Evolutionary conservation across 1,284 basidiomycete genomes (phyloP), one percentile per base, ranked within the genome.

Genomic region (Amylostereum chailletii): DNA sequence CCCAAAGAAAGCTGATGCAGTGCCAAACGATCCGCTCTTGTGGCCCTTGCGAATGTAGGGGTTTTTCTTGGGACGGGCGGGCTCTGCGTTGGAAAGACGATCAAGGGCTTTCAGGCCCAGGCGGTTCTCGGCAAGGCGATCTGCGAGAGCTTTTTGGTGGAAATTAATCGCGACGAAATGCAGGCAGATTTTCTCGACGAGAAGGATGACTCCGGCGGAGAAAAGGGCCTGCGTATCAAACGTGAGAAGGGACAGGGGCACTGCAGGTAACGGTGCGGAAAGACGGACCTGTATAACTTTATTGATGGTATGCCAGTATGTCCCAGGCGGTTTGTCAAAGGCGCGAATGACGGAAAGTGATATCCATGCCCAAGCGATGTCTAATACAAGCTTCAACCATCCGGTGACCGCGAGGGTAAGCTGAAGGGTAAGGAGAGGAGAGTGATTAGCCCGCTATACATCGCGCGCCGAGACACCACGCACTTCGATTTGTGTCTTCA

Each of bases 101-200:
- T 88, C 85, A 19, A 88, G 71, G 1, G 81, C 83, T 57, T 75
- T 79, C 32, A 88, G 68, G 10, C 80, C 86, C 34, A 83, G 65
- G 31, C 74, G 74, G 57, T 88, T 88, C 61, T 87, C 85, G 3
- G 71, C 69, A 26, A 88, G 65, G 44, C 85, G 79, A 48, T 88
- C 86, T 26, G 83, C 79, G 31, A 88, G 74, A 4, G 86, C 85
- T 55, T 77, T 83, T 55, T 79, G 71, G 61, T 88, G 86, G 60
- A 88, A 88, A 57, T 78, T 82, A 65, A 87, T 87, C n/a, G 85
- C 84, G 41, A 87, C 76, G 55, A 83, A 81, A 56, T 79, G 82
- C 32, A 89, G 64, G 61, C 84, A 81, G 39, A 85, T 62, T 58
- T 89, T 89, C 61, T 89, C 86, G 6, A 68, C 72, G 3, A 88